Conservation (phyloP, 352 stramenopile genomes). For the Pythium biforme region DNA sequence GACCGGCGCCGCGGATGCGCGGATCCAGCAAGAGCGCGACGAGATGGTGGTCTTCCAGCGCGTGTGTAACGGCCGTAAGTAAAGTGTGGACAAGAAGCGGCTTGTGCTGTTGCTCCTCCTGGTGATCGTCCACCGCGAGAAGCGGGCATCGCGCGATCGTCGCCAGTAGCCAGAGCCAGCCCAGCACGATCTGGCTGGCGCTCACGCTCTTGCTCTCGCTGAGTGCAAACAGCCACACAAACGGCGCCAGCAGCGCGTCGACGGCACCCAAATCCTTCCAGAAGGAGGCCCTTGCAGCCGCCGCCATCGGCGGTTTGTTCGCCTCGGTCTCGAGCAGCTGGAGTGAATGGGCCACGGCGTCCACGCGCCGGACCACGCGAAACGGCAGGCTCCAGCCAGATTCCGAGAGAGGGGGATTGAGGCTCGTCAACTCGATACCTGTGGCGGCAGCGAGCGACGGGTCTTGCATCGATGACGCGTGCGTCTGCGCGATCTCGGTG, state of each 20-base stretch:
- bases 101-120: not conserved
- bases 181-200: slow-evolving; percentile 41
- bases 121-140: slow-evolving; percentile 20
- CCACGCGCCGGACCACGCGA: slow-evolving; percentile 2
- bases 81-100: slow-evolving; percentile 11
- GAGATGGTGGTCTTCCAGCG: slow-evolving; percentile 38
- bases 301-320: not conserved
- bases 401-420: not conserved
- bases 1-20: slow-evolving; percentile 36
- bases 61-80: slow-evolving; percentile 5
- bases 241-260: slow-evolving; percentile 39
- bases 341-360: not conserved
- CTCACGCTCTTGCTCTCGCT: slow-evolving; percentile 35
- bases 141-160: slow-evolving; percentile 18
- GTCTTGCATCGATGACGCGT: not conserved
- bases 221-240: slow-evolving; percentile 44
- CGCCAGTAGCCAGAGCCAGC: slow-evolving; percentile 49
- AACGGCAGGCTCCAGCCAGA: slow-evolving; percentile 12
- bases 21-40: slow-evolving; percentile 49
- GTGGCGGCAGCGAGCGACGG: too few species aligned
- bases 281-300: slow-evolving; percentile 24
- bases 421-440: too few species aligned
- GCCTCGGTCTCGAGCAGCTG: slow-evolving; percentile 3
- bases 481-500: slow-evolving; percentile 1
- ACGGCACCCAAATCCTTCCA: slow-evolving; percentile 36